Percentiles rank a stretch among this genome's conserved stretches.
phyloP scores from a whole-genome alignment of 495 filamentous ascomycete genomes.

The Penicillium taxi region DNA sequence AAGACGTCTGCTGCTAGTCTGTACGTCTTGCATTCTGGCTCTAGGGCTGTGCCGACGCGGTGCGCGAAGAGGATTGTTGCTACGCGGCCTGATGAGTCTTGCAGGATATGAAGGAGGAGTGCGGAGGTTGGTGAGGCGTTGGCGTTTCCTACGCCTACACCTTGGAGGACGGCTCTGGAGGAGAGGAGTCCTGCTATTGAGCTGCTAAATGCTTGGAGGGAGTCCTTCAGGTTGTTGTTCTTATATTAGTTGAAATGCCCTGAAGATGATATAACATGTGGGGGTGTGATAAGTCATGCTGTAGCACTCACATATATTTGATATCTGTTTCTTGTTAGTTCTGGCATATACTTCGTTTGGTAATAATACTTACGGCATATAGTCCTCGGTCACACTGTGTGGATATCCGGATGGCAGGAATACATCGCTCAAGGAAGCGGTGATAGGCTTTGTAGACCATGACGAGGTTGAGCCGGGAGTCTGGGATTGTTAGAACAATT shows the following conservation, averaged over 20 bases:
- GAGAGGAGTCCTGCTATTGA: conserved; percentile 85
- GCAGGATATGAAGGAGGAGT: conserved; percentile 75
- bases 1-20: conserved; percentile 84
- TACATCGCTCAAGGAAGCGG: conserved; percentile 33
- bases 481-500: too few species aligned
- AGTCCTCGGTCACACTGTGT: conserved; percentile 82
- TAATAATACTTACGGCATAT: conserved; percentile 56
- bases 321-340: conserved; percentile 44
- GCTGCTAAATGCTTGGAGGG: conserved; percentile 89
- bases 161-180: conserved; percentile 83
- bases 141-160: conserved; percentile 87
- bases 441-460: conserved; percentile 28
- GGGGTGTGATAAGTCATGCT: not conserved
- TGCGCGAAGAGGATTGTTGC: conserved; percentile 92
- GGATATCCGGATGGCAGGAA: conserved; percentile 95
- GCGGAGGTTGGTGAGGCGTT: conserved; percentile 78
- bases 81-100: conserved; percentile 75
- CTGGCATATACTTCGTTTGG: not conserved
- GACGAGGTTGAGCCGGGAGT: conserved; percentile 11
- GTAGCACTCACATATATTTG: conserved; percentile 50
- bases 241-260: conserved; percentile 1
- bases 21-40: conserved; percentile 92
- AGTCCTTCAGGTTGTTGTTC: conserved; percentile 53
- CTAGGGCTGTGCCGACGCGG: conserved; percentile 73
- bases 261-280: too few species aligned